Conservation (phyloP, 2,329 filamentous ascomycete species). For the Epichloe hybrida region DNA sequence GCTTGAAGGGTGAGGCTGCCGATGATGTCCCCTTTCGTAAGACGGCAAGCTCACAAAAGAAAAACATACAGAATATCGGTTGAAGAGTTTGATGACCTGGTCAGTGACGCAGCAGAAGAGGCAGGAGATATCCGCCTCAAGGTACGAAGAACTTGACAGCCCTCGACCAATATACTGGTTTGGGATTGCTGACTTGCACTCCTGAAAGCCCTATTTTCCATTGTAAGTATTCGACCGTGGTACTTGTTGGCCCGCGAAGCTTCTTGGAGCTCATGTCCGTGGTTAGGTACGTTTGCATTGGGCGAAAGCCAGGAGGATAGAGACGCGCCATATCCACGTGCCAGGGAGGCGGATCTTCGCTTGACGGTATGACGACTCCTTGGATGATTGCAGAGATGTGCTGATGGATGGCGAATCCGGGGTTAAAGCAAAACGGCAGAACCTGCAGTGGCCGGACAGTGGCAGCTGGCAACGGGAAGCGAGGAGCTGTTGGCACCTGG, state of each 20-base stretch:
- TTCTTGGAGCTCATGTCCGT: neutral
- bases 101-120: conserved; percentile 41
- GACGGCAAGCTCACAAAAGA: neutral
- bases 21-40: neutral
- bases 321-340: neutral
- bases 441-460: neutral
- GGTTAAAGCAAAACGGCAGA: too few species aligned
- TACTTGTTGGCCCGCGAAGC: neutral
- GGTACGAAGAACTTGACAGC: conserved; percentile 21
- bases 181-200: neutral
- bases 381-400: neutral
- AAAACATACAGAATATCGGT: conserved; percentile 34
- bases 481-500: neutral
- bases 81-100: conserved; percentile 42
- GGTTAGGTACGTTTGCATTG: conserved; percentile 47
- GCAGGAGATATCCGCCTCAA: conserved; percentile 41
- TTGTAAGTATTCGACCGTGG: conserved; percentile 29
- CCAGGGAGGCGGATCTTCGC: neutral
- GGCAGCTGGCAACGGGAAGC: neutral
- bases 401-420: too few species aligned
- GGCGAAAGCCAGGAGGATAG: conserved; percentile 34
- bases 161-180: neutral
- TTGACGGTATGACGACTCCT: neutral
- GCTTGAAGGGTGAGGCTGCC: conserved; percentile 28
- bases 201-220: conserved; percentile 44